These are phyloP conservation scores for Apiosordaria backusii DNA, from an alignment of 495 filamentous ascomycete species.

Conservation along the genomic window DNA sequence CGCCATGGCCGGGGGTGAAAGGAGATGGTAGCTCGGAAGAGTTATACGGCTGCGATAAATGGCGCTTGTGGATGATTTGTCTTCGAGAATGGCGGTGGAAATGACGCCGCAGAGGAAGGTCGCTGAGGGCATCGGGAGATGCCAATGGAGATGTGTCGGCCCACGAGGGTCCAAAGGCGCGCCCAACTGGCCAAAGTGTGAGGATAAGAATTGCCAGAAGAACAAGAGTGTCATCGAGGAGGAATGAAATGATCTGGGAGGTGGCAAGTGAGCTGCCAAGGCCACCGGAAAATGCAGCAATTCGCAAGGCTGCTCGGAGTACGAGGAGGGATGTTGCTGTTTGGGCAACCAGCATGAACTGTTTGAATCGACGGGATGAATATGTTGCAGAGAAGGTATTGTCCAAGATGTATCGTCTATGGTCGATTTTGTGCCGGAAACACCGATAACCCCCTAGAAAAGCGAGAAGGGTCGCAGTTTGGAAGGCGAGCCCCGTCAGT, in stretches of 20 bases:
- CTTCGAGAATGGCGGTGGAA: background rate
- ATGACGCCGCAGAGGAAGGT: constrained; percentile 6
- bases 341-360: constrained; percentile 30
- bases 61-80: background rate
- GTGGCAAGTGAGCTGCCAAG: constrained; percentile 25
- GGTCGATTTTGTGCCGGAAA: constrained; percentile 29
- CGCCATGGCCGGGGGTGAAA: background rate
- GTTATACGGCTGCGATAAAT: constrained; percentile 6
- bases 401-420: constrained; percentile 33
- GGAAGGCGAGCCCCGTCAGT: constrained; percentile 37
- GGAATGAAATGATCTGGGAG: constrained; percentile 28
- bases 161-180: constrained; percentile 32
- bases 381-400: constrained; percentile 32
- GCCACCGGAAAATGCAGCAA: constrained; percentile 32
- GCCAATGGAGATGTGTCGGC: constrained; percentile 27
- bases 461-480: constrained; percentile 30
- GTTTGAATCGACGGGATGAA: constrained; percentile 32
- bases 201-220: constrained; percentile 33
- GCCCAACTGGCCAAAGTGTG: constrained; percentile 21
- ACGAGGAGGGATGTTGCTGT: constrained; percentile 31
- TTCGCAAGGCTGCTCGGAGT: constrained; percentile 34
- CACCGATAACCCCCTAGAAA: constrained; percentile 36
- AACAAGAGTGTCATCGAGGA: constrained; percentile 40
- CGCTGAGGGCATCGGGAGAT: background rate
- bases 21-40: background rate